A percentile compares a stretch with the other conserved stretches of the same genome.
Conservation (phyloP, 2,329 filamentous ascomycete genomes). For the Pseudopithomyces maydicus region DNA sequence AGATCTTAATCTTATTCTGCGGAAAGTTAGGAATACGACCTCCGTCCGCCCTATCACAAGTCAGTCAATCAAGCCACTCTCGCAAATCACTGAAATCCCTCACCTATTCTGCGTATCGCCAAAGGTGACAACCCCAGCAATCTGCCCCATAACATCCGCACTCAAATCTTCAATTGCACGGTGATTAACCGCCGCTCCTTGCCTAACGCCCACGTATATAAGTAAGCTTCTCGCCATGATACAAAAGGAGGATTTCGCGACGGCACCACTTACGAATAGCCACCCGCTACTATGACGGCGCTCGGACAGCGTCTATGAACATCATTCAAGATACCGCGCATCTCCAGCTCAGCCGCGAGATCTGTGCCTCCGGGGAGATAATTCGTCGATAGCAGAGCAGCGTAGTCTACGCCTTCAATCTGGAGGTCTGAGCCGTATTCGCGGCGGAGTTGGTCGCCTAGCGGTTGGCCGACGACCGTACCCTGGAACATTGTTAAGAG, state of each 20-base stretch:
- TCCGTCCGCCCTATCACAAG: conserved; percentile 26
- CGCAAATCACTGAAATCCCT: background rate
- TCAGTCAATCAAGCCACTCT: background rate
- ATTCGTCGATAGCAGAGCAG: conserved; percentile 11
- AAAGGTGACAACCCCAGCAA: conserved; percentile 44
- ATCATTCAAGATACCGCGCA: conserved; percentile 4
- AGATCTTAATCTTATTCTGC: conserved; percentile 47
- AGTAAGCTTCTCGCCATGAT: too few species aligned
- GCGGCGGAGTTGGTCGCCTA: conserved; percentile 7
- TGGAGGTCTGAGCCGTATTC: background rate
- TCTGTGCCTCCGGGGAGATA: conserved; percentile 9
- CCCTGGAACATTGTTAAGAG: conserved; percentile 26
- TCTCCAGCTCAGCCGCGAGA: background rate
- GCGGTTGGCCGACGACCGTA: conserved; percentile 12
- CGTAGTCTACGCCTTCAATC: conserved; percentile 14
- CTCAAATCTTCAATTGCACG: conserved; percentile 18
- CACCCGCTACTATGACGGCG: conserved; percentile 8
- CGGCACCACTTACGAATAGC: conserved; percentile 9
- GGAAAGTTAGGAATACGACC: conserved; percentile 41
- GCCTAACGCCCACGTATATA: conserved; percentile 5
- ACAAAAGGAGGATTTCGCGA: background rate
- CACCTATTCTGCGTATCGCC: conserved; percentile 47
- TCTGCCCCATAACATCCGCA: conserved; percentile 18
- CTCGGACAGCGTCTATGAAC: conserved; percentile 17
- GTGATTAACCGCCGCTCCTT: conserved; percentile 26